phyloP scores from a whole-genome alignment of 2,329 filamentous ascomycete species.

The Alternaria metachromatica region DNA sequence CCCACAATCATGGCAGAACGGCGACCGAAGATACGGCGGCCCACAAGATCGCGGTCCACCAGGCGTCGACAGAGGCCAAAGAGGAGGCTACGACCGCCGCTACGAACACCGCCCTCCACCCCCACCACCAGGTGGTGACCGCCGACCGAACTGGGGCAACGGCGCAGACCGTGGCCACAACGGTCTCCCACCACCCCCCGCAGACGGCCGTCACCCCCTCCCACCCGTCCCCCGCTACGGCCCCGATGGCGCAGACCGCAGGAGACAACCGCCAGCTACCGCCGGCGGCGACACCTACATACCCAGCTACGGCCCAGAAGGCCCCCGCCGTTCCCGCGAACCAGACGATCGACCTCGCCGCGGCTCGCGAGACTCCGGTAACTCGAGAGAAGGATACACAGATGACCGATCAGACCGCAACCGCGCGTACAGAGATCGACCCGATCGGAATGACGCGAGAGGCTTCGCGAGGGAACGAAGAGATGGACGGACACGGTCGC shows the following conservation, averaged over 20 bases:
- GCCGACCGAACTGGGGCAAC: slow-evolving; percentile 43
- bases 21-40: slow-evolving; percentile 41
- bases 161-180: slow-evolving; percentile 29
- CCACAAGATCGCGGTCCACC: slow-evolving; percentile 51
- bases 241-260: slow-evolving; percentile 28
- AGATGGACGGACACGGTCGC: slow-evolving; percentile 41
- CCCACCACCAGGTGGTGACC: slow-evolving; percentile 40
- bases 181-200: slow-evolving; percentile 45
- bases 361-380: slow-evolving; percentile 43
- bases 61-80: slow-evolving; percentile 41
- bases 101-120: slow-evolving; percentile 44
- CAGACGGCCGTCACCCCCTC: slow-evolving; percentile 44
- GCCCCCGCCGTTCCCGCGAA: slow-evolving; percentile 42
- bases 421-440: slow-evolving; percentile 36
- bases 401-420: slow-evolving; percentile 39
- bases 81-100: slow-evolving; percentile 39
- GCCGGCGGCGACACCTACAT: slow-evolving; percentile 53
- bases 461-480: slow-evolving; percentile 37
- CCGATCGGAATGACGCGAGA: slow-evolving; percentile 29
- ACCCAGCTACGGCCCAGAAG: slow-evolving; percentile 49
- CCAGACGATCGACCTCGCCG: slow-evolving; percentile 43
- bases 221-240: slow-evolving; percentile 46
- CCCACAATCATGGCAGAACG: slow-evolving; percentile 43
- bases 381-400: slow-evolving; percentile 41
- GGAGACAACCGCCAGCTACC: slow-evolving; percentile 24